phyloP scores from a whole-genome alignment of 2,329 filamentous ascomycete genomes.

The Ophiognomonia clavigignenti-juglandacearum region DNA sequence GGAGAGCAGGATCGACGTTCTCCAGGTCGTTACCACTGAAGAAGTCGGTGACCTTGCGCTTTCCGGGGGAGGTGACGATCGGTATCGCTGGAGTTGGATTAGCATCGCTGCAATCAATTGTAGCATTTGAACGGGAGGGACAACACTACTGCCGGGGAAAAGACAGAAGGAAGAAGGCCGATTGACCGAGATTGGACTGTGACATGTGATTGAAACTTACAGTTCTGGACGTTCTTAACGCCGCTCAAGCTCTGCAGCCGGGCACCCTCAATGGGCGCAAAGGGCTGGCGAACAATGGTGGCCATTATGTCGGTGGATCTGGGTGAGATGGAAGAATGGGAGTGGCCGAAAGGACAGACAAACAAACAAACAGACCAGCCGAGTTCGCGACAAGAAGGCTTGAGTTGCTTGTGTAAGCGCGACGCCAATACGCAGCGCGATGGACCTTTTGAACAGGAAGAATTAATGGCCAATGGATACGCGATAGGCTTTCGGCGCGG shows the following conservation, averaged over 20 bases:
- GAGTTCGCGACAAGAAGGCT: background rate
- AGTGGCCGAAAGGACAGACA: background rate
- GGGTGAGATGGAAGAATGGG: background rate
- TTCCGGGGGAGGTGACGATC: slow-evolving; percentile 33
- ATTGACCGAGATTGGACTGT: background rate
- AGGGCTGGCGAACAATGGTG: slow-evolving; percentile 62
- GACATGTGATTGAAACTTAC: slow-evolving; percentile 43
- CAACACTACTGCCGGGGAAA: background rate
- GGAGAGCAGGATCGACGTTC: slow-evolving; percentile 52
- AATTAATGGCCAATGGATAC: no score
- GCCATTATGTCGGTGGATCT: slow-evolving; percentile 47
- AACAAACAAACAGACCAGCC: slow-evolving; percentile 14
- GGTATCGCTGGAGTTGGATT: slow-evolving; percentile 34
- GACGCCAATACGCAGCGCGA: slow-evolving; percentile 4
- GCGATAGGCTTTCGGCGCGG: no score
- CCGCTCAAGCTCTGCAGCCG: slow-evolving; percentile 69
- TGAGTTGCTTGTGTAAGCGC: background rate
- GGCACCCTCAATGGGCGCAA: slow-evolving; percentile 65
- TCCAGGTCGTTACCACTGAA: slow-evolving; percentile 50
- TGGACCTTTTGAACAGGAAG: slow-evolving; percentile 1
- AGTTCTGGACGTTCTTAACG: slow-evolving; percentile 73
- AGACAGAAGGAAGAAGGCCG: background rate
- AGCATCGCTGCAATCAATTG: no score
- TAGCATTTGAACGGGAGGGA: slow-evolving; percentile 19
- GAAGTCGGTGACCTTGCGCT: slow-evolving; percentile 53